Evolutionary conservation across 2,329 filamentous ascomycete species (phyloP).

Genomic region (Claviceps paspali): DNA sequence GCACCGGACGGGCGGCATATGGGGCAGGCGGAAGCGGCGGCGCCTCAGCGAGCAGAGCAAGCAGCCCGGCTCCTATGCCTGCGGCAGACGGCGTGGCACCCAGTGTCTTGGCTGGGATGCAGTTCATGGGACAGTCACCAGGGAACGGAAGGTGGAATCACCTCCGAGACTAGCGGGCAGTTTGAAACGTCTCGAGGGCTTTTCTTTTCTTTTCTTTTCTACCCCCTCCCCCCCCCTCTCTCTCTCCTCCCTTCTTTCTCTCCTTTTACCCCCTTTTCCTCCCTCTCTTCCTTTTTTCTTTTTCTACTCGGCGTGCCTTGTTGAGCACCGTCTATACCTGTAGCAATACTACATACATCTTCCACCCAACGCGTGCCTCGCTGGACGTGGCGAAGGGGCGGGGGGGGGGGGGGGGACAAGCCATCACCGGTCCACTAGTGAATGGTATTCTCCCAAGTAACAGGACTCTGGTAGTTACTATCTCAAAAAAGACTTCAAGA

Average conservation of each 20-base stretch:
- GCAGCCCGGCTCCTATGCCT: constrained; percentile 28
- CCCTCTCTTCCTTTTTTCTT: not conserved
- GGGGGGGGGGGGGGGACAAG: no score
- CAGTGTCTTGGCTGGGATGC: constrained; percentile 18
- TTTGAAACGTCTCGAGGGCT: no score
- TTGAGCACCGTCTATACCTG: no score
- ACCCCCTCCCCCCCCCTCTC: no score
- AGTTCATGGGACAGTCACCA: constrained; percentile 23
- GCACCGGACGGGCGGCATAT: constrained; percentile 13
- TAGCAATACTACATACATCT: no score
- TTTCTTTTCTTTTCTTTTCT: not conserved
- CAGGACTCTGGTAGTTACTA: no score
- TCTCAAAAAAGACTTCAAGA: no score
- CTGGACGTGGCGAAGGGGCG: no score
- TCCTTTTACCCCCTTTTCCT: not conserved
- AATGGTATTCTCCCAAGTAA: no score
- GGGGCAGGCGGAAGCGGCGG: constrained; percentile 6
- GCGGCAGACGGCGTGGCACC: constrained; percentile 14
- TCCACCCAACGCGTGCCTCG: no score
- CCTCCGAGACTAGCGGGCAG: constrained; percentile 22
- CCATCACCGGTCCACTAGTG: no score
- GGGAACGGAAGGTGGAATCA: constrained; percentile 23
- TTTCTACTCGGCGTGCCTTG: no score
- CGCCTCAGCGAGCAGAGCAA: constrained; percentile 29
- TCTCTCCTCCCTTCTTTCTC: not conserved